phyloP scores from a whole-genome alignment of 306 rosid genomes.

The Gastrolobium villosum region DNA sequence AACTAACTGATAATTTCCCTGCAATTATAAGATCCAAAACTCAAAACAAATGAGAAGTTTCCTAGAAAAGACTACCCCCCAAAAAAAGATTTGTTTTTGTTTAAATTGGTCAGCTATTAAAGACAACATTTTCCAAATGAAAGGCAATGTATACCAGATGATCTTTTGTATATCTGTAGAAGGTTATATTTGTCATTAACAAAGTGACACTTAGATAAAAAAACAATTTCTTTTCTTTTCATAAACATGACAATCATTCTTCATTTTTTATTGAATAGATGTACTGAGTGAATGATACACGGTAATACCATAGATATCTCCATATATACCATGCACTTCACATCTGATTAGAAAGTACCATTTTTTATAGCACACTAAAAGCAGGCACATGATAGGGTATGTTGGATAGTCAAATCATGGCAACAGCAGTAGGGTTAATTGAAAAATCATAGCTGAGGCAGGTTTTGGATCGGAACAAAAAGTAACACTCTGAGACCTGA shows the following conservation, averaged over 20 bases:
- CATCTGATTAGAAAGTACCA: background rate
- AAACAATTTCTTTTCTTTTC: no score
- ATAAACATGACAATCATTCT: no score
- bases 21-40: background rate
- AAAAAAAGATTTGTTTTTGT: background rate
- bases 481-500: background rate
- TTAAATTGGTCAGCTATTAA: background rate
- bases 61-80: background rate
- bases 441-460: constrained; percentile 26
- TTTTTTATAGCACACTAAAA: background rate
- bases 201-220: no score
- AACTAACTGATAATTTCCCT: background rate
- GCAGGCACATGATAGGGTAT: constrained; percentile 5
- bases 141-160: background rate
- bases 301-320: no score
- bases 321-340: constrained; percentile 1
- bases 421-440: constrained; percentile 1
- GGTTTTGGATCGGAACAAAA: constrained; percentile 27
- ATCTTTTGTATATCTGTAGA: no score
- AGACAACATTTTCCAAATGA: constrained; percentile 9
- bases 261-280: no score
- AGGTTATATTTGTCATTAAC: no score
- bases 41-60: constrained; percentile 5
- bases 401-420: constrained; percentile 12
- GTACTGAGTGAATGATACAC: no score